Base-by-base conservation (phyloP, 345 rosid genomes). In the Alliaria petiolata region DNA sequence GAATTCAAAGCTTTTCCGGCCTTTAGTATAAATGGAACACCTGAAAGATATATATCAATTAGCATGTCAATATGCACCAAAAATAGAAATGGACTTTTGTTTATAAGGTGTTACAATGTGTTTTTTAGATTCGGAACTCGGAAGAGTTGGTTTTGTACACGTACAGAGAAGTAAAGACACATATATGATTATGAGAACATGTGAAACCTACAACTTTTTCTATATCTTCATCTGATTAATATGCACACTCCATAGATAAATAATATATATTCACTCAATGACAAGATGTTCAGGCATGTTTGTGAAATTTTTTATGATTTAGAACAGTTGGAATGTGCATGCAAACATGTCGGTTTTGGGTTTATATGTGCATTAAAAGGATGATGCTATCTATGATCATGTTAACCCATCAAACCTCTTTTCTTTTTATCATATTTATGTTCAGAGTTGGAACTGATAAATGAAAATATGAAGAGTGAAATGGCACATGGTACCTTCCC, bases 1-100 rank as follows among this genome's bases (percentile, higher is more conserved):
- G 99, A 95, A 71, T 83, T 87, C 71, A 95, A 69, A 57, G 99
- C 99, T 75, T 95, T 95, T 68, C 99, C 99, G 0, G 99, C 99
- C 91, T 95, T 95, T 17, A 91, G 68, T 58, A 95, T 86, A 70
- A 91, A 95, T 44, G 99, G 99, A 65, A 95, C 99, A 55, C 99
- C 97, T 95, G 85, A 54, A 60, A 60, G n/a, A 45, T 5, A 4
- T 1, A 46, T 47, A 78, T 19, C 67, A 72, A 67, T 52, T 20
- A 45, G 9, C 11, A 13, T n/a, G 26, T 59, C 25, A 52, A 50
- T 42, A 52, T 0, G 31, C 31, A 35, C 10, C 49, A 43, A 30
- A 14, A 1, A 14, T 8, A 6, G 5, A 50, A 13, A 51, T 26
- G 17, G n/a, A 14, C 15, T 53, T 30, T 53, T 4, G 38, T n/a